Conservation (phyloP, 352 stramenopile genomes). For the Nothophytophthora sp. region DNA sequence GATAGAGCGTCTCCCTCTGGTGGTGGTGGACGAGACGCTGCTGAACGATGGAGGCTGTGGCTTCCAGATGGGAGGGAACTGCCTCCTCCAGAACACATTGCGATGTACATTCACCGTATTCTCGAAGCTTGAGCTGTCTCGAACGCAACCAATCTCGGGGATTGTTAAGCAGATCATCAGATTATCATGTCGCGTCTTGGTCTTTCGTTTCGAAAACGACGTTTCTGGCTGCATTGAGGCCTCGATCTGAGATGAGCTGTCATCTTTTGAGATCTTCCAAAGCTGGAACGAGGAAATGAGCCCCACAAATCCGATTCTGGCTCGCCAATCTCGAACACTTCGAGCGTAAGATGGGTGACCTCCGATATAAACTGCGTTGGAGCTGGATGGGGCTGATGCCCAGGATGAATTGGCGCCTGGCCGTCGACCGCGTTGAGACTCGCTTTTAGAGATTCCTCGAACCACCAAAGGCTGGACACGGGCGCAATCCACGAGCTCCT, state of each 20-base stretch:
- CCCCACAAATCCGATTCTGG: conserved; percentile 52
- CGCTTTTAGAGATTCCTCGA: not conserved
- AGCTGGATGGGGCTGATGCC: conserved; percentile 22
- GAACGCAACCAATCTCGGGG: conserved; percentile 23
- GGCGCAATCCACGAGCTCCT: conserved; percentile 47
- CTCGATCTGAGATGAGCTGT: conserved; percentile 11
- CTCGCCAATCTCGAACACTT: conserved; percentile 51
- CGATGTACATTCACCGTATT: conserved; percentile 39
- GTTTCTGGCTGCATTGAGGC: not conserved
- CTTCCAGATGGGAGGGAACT: conserved; percentile 39
- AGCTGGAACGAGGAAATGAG: conserved; percentile 36
- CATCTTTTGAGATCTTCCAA: conserved; percentile 13
- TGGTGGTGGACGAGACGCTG: not conserved
- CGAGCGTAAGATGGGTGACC: conserved; percentile 50
- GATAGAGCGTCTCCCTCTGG: conserved; percentile 20
- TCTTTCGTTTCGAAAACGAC: conserved; percentile 1
- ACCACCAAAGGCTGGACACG: conserved; percentile 11
- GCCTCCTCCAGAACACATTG: conserved; percentile 60
- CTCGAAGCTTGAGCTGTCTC: conserved; percentile 34
- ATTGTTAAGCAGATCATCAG: conserved; percentile 22
- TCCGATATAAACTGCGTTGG: conserved; percentile 53
- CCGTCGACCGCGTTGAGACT: conserved; percentile 8
- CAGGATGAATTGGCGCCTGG: conserved; percentile 12
- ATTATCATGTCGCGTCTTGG: not conserved
- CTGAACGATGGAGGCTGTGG: not conserved